Evolutionary conservation across 305 asterid genomes (phyloP), one percentile per base, ranked within the genome.

Genomic region (Fraxinus ornus): DNA sequence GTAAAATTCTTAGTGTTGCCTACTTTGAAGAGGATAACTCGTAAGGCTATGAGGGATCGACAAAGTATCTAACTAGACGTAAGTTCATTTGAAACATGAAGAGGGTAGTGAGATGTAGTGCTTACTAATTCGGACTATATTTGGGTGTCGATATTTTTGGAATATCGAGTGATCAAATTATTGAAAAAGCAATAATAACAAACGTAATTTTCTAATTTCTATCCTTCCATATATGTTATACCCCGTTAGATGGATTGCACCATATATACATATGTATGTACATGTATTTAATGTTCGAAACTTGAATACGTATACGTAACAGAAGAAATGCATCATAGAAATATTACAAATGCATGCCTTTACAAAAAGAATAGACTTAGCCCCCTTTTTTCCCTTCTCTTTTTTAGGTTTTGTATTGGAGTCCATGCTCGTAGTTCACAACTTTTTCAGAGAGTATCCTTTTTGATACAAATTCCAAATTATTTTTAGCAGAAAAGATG

Each of bases 281-380:
- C 15, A 5, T 62, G 17, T 64, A 64, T 8, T 2, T 12, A 64
- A 64, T 8, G 17, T 66, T 10, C 3, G 10, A 22, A 32, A 5
- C 36, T 49, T 0, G 7, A 44, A n/a, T n/a, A n/a, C n/a, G n/a
- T n/a, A 7, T 74, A 41, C 9, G 1, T 7, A 74, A 80, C 57
- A 79, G 55, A 87, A 73, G 64, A 22, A 55, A 12, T 68, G 82
- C 84, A 66, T 26, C 0, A 3, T 10, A 64, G 73, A 33, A 64
- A 24, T 64, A 22, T 0, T 19, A 19, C 26, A 52, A 77, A 62
- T 66, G 7, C 15, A 70, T 82, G 86, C 73, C 81, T 83, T 83
- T 77, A 78, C 82, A 80, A 77, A 82, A 84, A 86, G 88, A 86
- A 83, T 79, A 21, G 22, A 76, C 44, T 2, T 72, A 64, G 78